A percentile compares a stretch with the other conserved stretches of the same genome.
Evolutionary conservation across 176 grass and related monocot genomes (phyloP).

Genomic region (Carex cristatella): DNA sequence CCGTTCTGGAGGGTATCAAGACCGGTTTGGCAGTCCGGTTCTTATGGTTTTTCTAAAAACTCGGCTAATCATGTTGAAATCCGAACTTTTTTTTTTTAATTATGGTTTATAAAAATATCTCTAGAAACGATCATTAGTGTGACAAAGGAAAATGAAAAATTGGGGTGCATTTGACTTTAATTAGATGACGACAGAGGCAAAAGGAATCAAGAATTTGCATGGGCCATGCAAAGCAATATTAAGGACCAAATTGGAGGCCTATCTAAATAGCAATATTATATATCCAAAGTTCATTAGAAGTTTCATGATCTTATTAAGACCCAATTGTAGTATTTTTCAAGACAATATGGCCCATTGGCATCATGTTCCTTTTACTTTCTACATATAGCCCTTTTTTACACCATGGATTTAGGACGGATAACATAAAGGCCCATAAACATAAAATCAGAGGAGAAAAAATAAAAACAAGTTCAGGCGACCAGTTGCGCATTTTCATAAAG

Average conservation of each 20-base stretch:
- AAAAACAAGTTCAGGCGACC: background rate
- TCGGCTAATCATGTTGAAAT: no score
- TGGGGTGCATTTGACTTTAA: background rate
- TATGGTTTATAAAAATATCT: no score
- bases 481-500: background rate
- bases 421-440: background rate
- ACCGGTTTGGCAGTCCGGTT: no score
- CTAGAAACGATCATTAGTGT: background rate
- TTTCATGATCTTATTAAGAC: background rate
- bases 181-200: background rate
- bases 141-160: background rate
- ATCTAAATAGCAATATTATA: background rate
- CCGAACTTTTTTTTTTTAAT: no score
- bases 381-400: background rate
- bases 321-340: background rate
- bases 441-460: background rate
- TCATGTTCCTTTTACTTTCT: background rate
- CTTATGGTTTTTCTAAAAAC: no score
- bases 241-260: background rate
- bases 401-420: background rate
- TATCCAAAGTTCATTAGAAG: background rate
- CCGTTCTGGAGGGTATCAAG: no score
- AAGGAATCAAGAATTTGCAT: background rate
- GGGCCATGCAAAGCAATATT: background rate
- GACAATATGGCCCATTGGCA: background rate